Evolutionary conservation across 129 eudicot genomes (phyloP).

Genomic region (Tagetes patula): DNA sequence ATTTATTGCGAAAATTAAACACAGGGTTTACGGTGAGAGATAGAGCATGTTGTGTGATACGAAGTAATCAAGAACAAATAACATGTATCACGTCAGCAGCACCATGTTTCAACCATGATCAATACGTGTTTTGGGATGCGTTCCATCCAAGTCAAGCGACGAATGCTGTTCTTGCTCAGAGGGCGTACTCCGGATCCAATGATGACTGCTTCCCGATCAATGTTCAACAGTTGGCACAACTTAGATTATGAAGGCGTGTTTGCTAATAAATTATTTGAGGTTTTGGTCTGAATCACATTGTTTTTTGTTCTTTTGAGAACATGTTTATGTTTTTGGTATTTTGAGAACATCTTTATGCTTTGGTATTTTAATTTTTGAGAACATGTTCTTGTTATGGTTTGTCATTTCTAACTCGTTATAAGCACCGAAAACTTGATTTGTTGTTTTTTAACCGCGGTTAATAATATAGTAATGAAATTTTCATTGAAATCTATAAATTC

Average conservation of each 20-base stretch:
- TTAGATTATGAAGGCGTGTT: slow-evolving; percentile 35
- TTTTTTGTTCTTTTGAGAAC: background rate
- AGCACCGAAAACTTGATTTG: too few relatives aligned
- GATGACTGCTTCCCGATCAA: slow-evolving; percentile 64
- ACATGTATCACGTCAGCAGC: slow-evolving; percentile 59
- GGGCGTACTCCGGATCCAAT: slow-evolving; percentile 71
- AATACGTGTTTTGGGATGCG: slow-evolving; percentile 96
- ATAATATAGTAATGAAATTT: too few relatives aligned
- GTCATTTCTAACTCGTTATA: too few relatives aligned
- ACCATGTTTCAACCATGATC: slow-evolving; percentile 64
- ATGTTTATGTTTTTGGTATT: background rate
- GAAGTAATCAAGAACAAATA: slow-evolving; percentile 71
- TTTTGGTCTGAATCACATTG: slow-evolving; percentile 7
- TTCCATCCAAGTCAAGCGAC: slow-evolving; percentile 83
- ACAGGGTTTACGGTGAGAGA: slow-evolving; percentile 72
- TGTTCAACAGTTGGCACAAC: slow-evolving; percentile 69
- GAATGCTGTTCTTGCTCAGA: slow-evolving; percentile 65
- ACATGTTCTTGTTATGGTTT: too few relatives aligned
- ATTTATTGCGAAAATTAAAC: background rate
- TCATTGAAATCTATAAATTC: too few relatives aligned
- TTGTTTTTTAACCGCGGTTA: too few relatives aligned
- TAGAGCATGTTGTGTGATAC: slow-evolving; percentile 74
- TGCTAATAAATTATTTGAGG: background rate
- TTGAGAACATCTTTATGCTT: too few relatives aligned
- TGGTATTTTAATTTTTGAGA: too few relatives aligned